Base-by-base conservation (phyloP, 345 rosid species). In the Cochlearia excelsa region DNA sequence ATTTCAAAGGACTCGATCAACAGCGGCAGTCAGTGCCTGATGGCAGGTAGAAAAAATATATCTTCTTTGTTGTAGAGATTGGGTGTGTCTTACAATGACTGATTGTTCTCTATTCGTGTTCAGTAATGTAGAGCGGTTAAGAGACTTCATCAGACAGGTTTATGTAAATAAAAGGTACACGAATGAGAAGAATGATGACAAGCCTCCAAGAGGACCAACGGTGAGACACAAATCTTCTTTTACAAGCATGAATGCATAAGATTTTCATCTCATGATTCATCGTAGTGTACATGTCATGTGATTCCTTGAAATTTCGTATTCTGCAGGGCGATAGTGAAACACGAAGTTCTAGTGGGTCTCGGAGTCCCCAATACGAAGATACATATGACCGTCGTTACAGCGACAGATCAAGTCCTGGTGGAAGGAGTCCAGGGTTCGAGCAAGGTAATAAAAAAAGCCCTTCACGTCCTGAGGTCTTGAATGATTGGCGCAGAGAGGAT, bases 401-500 rank as follows among this genome's bases (percentile, higher is more conserved):
- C 67, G 95, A 71, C 57, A 78, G 77, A 75, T 87, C 99, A 46
- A 87, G 94, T 79, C 84, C 99, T 51, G 91, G 89, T 60, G 95
- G 82, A 59, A 78, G 80, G 78, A 87, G 92, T 65, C 75, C 70
- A 35, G 74, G 74, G 44, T 70, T 63, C 2, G 65, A 70, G 11
- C 39, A 27, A 38, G 26, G 54, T 63, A 57, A 40, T 68, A 57
- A 11, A 29, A 71, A 58, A 40, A 59, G 75, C 26, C 75, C 75
- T 46, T 54, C 70, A 31, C 95, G 79, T 65, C 89, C 89, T 45
- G 95, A 89, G 63, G 31, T 72, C 29, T 0, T 72, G 28, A 93
- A 79, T 77, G 99, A 89, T 75, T 93, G 99, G 97, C 92, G 82
- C 51, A 79, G 90, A 46, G 96, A 89, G 44, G 95, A 87, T 70